Percentiles rank a stretch among this genome's conserved stretches.
Conservation (phyloP, 176 grass and related monocot species). For the Themeda triandra region DNA sequence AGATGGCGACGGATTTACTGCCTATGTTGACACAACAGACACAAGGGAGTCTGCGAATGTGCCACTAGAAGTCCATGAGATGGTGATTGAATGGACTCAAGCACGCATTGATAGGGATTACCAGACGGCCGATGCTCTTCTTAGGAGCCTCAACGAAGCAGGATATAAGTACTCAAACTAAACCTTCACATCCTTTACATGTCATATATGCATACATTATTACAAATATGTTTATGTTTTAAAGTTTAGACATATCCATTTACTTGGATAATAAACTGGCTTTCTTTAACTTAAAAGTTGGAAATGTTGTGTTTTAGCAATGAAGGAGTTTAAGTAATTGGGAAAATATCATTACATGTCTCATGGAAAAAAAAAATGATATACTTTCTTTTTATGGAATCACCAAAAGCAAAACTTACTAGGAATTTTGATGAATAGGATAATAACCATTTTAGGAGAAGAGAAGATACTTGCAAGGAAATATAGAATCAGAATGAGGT, state of each 20-base stretch:
- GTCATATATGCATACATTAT: slow-evolving; percentile 2
- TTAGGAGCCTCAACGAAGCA: slow-evolving; percentile 9
- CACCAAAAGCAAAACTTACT: slow-evolving; percentile 4
- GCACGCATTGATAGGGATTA: slow-evolving; percentile 31
- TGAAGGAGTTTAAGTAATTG: neutral
- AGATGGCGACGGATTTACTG: slow-evolving; percentile 59
- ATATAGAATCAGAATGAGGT: slow-evolving; percentile 74
- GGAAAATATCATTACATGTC: neutral
- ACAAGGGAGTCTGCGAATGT: slow-evolving; percentile 21
- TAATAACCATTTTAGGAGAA: slow-evolving; percentile 19
- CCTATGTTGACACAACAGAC: slow-evolving; percentile 40
- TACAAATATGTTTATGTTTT: neutral
- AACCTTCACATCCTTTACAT: neutral
- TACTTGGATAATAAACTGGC: neutral
- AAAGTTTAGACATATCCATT: neutral
- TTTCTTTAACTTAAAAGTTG: neutral
- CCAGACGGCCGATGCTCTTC: slow-evolving; percentile 14
- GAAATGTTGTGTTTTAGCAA: neutral
- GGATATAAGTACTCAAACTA: slow-evolving; percentile 53
- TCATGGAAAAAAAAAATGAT: neutral
- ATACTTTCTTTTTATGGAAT: neutral
- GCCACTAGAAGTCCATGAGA: slow-evolving; percentile 34
- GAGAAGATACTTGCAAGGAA: slow-evolving; percentile 53
- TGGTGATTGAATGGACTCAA: slow-evolving; percentile 21
- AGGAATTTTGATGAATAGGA: slow-evolving; percentile 25